These are phyloP conservation scores for Aspergillus sp. DNA, from an alignment of 2,329 filamentous ascomycete genomes.

Conservation along the genomic window DNA sequence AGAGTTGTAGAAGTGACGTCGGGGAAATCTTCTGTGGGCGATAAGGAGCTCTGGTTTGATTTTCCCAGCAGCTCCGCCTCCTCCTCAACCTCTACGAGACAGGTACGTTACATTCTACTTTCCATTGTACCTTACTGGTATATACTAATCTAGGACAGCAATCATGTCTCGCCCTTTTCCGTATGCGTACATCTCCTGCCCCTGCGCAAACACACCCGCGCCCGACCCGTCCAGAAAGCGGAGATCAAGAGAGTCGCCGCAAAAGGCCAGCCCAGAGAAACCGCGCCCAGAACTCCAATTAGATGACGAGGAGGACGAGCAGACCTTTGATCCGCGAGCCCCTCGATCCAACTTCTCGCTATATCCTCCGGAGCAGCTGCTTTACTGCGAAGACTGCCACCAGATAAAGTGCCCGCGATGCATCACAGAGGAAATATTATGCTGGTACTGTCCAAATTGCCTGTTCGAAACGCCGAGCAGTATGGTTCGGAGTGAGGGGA, in stretches of 20 bases:
- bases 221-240: constrained; percentile 45
- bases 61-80: constrained; percentile 5
- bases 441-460: constrained; percentile 93
- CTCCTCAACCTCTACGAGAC: neutral
- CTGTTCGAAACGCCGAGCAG: constrained; percentile 95
- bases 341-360: constrained; percentile 88
- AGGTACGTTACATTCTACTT: neutral
- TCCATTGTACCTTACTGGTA: neutral
- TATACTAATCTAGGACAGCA: neutral
- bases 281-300: constrained; percentile 30
- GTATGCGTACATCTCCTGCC: constrained; percentile 68
- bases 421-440: constrained; percentile 89
- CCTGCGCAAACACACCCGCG: constrained; percentile 59
- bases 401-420: constrained; percentile 93
- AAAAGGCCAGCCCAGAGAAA: constrained; percentile 36
- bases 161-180: constrained; percentile 63
- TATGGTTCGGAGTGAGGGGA: constrained; percentile 88
- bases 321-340: constrained; percentile 83
- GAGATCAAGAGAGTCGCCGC: constrained; percentile 41
- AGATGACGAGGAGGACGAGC: constrained; percentile 70
- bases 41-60: constrained; percentile 1
- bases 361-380: constrained; percentile 87
- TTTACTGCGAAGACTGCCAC: constrained; percentile 97
- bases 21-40: constrained; percentile 6
- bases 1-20: constrained; percentile 8